These are phyloP conservation scores for Glomus cerebriforme DNA, from an alignment of 192 early-diverging fungal genomes.

Conservation along the genomic window DNA sequence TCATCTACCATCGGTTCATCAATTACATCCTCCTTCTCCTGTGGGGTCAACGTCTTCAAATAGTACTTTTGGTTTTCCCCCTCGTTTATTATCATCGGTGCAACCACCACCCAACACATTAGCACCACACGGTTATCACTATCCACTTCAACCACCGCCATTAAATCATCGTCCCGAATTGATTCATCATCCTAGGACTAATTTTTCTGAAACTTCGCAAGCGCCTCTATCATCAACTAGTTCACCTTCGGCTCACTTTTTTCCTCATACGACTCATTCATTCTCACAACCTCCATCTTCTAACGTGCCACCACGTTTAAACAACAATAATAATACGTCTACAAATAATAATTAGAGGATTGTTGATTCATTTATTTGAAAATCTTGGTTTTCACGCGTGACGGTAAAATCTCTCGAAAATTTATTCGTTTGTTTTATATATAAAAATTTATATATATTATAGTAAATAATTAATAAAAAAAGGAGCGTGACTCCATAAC, in stretches of 20 bases:
- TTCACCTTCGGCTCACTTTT: background rate
- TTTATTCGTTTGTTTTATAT: too few relatives aligned
- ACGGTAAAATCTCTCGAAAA: too few relatives aligned
- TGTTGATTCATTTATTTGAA: background rate
- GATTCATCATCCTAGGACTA: background rate
- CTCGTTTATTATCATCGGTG: background rate
- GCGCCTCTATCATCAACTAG: background rate
- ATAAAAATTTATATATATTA: too few relatives aligned
- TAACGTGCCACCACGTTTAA: background rate
- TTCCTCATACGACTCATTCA: slow-evolving; percentile 6
- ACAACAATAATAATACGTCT: background rate
- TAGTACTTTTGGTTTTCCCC: background rate
- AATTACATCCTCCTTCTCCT: slow-evolving; percentile 18
- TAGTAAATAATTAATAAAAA: too few relatives aligned
- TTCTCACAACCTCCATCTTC: background rate
- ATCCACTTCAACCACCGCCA: slow-evolving; percentile 7
- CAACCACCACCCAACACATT: background rate
- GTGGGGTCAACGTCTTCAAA: background rate
- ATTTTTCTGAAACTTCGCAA: background rate
- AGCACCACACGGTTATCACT: background rate
- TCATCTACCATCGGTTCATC: background rate
- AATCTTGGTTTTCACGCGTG: background rate
- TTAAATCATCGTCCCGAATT: slow-evolving; percentile 24
- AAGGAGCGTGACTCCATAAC: too few relatives aligned
- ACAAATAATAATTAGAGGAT: background rate